Evolutionary conservation across 345 rosid species (phyloP), one percentile per base, ranked within the genome.

Genomic region (Trapa incisa): DNA sequence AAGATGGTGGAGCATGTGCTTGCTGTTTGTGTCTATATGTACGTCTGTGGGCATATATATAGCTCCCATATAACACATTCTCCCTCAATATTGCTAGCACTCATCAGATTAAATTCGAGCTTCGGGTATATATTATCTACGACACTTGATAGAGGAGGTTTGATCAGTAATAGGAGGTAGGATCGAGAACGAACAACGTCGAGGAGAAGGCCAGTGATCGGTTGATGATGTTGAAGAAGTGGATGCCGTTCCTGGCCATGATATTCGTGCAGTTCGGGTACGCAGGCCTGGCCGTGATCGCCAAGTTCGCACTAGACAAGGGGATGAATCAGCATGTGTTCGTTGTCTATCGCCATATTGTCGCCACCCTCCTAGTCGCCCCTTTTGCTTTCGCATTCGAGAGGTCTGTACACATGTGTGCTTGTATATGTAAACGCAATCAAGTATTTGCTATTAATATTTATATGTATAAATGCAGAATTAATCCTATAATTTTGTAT

Each of bases 371-470:
- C 2, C 74, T 74, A 52, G 76, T 92, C 52, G 80, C 93, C 70
- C 98, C 96, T 5, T 89, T 92, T 9, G 95, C 96, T 67, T 37
- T 92, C 48, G 11, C 80, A 71, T 77, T 87, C 4, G 96, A 91
- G 14, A 78, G 96, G 96, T 77, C 64, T 33, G 36, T 10, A 22
- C 45, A 33, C 0, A 22, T 22, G 29, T 22, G 29, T 22, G 29
- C 29, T 22, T 47, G 6, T 47, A 33, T 36, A 37, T 36, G 17
- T 2, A 35, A 35, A 35, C 9, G 14, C n/a, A 37, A 48, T 11
- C 11, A 48, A 11, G 15, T 48, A 0, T 0, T 48, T 8, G 4
- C 45, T 42, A 4, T 42, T 8, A 42, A 4, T 42, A 42, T 3
- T 42, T 42, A 42, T 42, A 3, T 42, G 4, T 3, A 3, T 42